Conservation (phyloP, 2,329 filamentous ascomycete genomes). For the Lizonia empirigonia region DNA sequence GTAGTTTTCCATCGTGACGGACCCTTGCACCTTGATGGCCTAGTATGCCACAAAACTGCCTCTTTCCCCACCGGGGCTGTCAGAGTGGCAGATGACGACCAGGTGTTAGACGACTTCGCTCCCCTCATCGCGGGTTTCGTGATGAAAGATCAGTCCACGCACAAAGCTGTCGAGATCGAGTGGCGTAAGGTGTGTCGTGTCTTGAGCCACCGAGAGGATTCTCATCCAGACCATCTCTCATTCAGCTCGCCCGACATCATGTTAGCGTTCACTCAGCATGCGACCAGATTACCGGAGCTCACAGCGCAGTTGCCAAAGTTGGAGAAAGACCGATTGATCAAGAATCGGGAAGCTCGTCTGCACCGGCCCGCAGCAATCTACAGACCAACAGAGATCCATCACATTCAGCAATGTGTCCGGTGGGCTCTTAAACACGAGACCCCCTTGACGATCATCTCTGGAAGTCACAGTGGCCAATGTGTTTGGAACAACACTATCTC, state of each 20-base stretch:
- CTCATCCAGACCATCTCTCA: slow-evolving; percentile 48
- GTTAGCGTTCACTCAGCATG: slow-evolving; percentile 56
- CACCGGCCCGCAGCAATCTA: slow-evolving; percentile 54
- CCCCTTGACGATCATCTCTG: slow-evolving; percentile 60
- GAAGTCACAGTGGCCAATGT: slow-evolving; percentile 67
- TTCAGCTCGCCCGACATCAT: slow-evolving; percentile 60
- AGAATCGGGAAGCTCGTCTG: slow-evolving; percentile 59
- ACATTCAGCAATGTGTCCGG: slow-evolving; percentile 61
- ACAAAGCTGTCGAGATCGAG: slow-evolving; percentile 37
- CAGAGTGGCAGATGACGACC: slow-evolving; percentile 53
- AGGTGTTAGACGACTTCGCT: slow-evolving; percentile 58
- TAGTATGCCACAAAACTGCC: slow-evolving; percentile 57
- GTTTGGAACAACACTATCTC: slow-evolving; percentile 59
- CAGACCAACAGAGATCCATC: slow-evolving; percentile 53
- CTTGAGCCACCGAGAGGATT: slow-evolving; percentile 51
- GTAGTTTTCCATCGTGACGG: slow-evolving; percentile 62
- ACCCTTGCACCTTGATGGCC: slow-evolving; percentile 52
- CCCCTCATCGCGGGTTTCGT: slow-evolving; percentile 58
- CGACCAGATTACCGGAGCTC: slow-evolving; percentile 54
- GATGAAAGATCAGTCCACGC: slow-evolving; percentile 35
- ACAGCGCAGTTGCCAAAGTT: slow-evolving; percentile 49
- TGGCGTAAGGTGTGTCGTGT: slow-evolving; percentile 62
- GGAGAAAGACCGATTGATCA: slow-evolving; percentile 46
- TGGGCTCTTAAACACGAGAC: slow-evolving; percentile 60
- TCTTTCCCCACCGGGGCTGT: slow-evolving; percentile 55